A percentile compares a stretch with the other conserved stretches of the same genome.
phyloP scores from a whole-genome alignment of 2,329 filamentous ascomycete genomes.

The Pseudogymnoascus sp. region DNA sequence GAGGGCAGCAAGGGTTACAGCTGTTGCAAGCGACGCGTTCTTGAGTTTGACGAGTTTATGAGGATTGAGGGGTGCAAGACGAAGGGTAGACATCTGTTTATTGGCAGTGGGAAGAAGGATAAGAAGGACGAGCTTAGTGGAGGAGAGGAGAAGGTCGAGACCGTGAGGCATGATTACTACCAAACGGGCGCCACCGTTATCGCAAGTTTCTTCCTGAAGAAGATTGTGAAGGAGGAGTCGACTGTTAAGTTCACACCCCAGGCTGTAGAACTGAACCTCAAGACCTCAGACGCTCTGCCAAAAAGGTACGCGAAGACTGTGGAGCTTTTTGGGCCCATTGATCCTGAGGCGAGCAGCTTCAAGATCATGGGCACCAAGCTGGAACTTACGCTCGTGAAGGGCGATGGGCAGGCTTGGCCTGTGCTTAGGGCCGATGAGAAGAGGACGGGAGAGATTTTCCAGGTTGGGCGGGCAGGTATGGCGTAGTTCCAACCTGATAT shows the following conservation, averaged over 20 bases:
- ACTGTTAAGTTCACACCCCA: constrained; percentile 62
- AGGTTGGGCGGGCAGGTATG: constrained; percentile 72
- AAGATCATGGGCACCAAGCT: constrained; percentile 67
- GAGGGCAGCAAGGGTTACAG: constrained; percentile 97
- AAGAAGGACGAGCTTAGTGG: constrained; percentile 30
- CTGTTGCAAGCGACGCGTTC: constrained; percentile 89
- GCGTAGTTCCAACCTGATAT: background rate
- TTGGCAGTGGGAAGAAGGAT: constrained; percentile 63
- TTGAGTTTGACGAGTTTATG: constrained; percentile 98
- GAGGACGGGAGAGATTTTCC: constrained; percentile 73
- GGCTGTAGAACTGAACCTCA: constrained; percentile 69
- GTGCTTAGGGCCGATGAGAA: constrained; percentile 61
- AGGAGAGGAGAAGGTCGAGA: constrained; percentile 70
- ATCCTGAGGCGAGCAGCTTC: constrained; percentile 56
- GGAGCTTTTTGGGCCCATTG: constrained; percentile 70
- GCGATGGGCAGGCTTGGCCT: constrained; percentile 60
- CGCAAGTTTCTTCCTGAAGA: constrained; percentile 91
- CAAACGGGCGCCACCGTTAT: constrained; percentile 82
- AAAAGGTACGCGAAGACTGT: constrained; percentile 75
- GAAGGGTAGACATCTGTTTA: constrained; percentile 75
- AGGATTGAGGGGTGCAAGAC: constrained; percentile 87
- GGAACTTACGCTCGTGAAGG: constrained; percentile 59
- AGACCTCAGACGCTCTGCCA: constrained; percentile 66
- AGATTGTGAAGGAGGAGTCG: constrained; percentile 79
- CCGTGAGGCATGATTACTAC: constrained; percentile 85